Evolutionary conservation across 2,329 filamentous ascomycete species (phyloP), one percentile per base, ranked within the genome.

Genomic region (Fusarium palustre): DNA sequence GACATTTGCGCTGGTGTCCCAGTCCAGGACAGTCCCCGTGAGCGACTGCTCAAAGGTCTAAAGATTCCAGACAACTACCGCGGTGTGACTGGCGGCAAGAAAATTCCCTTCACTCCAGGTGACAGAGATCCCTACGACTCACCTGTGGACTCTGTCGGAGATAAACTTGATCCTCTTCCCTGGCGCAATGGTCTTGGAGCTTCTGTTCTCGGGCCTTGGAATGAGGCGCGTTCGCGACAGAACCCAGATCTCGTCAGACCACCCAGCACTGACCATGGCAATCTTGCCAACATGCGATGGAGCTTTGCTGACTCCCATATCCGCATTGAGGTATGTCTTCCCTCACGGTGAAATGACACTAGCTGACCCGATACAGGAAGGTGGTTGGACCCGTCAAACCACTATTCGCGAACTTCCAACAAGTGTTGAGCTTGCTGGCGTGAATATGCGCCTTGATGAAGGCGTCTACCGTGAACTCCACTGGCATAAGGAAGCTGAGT

Each of bases 401-500:
- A 92, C 90, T 6, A 80, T 89, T 18, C 85, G 88, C 33, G 89
- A 91, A 78, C 82, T 92, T 5, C 84, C 86, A 33, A 86, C 86
- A 10, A 91, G 88, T 70, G 84, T 87, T n/a, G 90, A 93, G 75
- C 85, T 94, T 45, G 91, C 91, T 3, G 88, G 89, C 41, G 91
- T 93, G 56, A 92, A 94, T 77, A 94, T 94, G 91, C 87, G 91
- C 13, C 86, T 94, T 4, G 91, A 90, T 39, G 81, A 87, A 67
- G 90, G 91, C 36, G 91, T 90, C 33, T 92, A 92, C 71, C 89
- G 91, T 30, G 91, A 94, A 77, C 83, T 94, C 11, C 91, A 94
- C 76, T 94, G 91, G 91, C 91, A 94, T 82, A 92, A 91, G 72
- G 90, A 92, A 76, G 91, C 90, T 38, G 91, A 94, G 75, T 93